Conservation (phyloP, 495 filamentous ascomycete genomes). For the Sabuloglossum arenarium region DNA sequence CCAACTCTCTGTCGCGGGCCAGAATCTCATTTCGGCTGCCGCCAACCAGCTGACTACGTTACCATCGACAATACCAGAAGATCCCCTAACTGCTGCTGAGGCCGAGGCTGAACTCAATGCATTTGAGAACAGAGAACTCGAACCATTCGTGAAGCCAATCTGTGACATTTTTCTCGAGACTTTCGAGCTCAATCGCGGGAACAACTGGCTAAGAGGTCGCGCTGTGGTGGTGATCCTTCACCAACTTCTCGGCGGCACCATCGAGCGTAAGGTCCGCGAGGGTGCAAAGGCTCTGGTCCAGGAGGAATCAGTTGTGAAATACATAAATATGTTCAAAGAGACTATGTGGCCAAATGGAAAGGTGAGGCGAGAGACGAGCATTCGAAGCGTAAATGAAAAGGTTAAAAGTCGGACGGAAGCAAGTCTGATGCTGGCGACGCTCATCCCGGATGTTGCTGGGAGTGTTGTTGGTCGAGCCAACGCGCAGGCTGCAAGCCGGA, state of each 20-base stretch:
- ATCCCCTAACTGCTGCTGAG: conserved; percentile 56
- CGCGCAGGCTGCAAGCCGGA: conserved; percentile 61
- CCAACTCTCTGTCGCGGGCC: conserved; percentile 77
- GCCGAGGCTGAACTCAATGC: conserved; percentile 88
- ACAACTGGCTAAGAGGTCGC: conserved; percentile 83
- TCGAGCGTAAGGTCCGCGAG: conserved; percentile 85
- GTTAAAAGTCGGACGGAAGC: conserved; percentile 47
- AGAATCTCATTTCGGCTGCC: conserved; percentile 79
- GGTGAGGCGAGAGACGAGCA: conserved; percentile 26
- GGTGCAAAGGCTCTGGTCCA: conserved; percentile 43
- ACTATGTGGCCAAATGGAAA: conserved; percentile 64
- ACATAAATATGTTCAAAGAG: conserved; percentile 46
- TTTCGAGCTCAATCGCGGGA: conserved; percentile 84
- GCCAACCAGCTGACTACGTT: conserved; percentile 41
- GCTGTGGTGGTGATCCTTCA: conserved; percentile 75
- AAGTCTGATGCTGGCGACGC: conserved; percentile 34
- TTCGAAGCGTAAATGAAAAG: conserved; percentile 43
- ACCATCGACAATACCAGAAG: conserved; percentile 28
- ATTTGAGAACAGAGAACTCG: conserved; percentile 71
- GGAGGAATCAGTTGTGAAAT: conserved; percentile 59
- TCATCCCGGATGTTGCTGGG: conserved; percentile 36
- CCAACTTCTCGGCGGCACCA: conserved; percentile 57
- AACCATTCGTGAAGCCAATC: conserved; percentile 95
- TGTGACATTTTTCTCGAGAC: conserved; percentile 93
- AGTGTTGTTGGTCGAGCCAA: conserved; percentile 72